Conservation (phyloP, 2,329 filamentous ascomycete genomes). For the Fusarium ramigenum region DNA sequence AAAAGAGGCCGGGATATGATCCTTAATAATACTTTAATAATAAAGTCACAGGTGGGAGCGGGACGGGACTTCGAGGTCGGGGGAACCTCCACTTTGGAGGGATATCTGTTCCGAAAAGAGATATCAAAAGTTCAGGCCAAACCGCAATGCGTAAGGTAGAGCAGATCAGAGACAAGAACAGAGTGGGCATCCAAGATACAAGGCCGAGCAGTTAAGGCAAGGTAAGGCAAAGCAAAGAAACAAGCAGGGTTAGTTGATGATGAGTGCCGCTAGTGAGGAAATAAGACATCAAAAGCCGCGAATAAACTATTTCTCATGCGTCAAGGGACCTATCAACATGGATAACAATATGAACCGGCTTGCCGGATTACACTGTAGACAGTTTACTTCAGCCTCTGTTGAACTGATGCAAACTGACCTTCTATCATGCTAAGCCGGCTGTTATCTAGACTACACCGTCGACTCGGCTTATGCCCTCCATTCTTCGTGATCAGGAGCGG, state of each 20-base stretch:
- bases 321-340: conserved; percentile 6
- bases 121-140: conserved; percentile 11
- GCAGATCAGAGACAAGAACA: conserved; percentile 25
- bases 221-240: background rate
- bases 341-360: background rate
- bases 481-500: conserved; percentile 1
- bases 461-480: background rate
- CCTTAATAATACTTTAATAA: conserved; percentile 32
- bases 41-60: conserved; percentile 9
- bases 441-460: background rate
- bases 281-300: background rate
- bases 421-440: background rate
- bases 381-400: background rate
- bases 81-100: conserved; percentile 27
- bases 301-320: conserved; percentile 1
- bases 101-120: conserved; percentile 35
- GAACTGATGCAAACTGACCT: background rate
- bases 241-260: conserved; percentile 17
- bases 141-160: conserved; percentile 12
- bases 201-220: background rate
- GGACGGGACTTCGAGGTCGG: conserved; percentile 5
- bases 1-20: conserved; percentile 29
- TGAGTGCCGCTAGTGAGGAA: background rate
- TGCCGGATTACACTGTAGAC: background rate
- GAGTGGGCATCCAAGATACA: background rate